Evolutionary conservation across 2,329 filamentous ascomycete genomes (phyloP).

Genomic region (Phialocephala subalpina): DNA sequence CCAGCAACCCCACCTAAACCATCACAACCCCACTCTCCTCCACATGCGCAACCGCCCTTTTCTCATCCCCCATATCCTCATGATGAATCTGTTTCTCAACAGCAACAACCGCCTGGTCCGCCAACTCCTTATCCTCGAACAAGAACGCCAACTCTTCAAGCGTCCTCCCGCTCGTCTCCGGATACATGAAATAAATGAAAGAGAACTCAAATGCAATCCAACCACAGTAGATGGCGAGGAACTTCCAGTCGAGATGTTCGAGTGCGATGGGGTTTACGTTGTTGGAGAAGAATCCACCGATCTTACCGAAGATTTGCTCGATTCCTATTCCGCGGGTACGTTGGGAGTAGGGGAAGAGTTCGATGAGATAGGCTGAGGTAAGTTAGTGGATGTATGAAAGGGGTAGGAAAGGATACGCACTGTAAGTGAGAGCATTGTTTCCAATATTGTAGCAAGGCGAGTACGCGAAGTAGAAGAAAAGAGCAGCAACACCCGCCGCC

Average conservation of each 20-base stretch:
- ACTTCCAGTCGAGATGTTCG: constrained; percentile 51
- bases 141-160: constrained; percentile 56
- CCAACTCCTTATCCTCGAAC: constrained; percentile 48
- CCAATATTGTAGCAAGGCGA: constrained; percentile 68
- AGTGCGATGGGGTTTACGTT: constrained; percentile 56
- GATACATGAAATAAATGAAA: constrained; percentile 55
- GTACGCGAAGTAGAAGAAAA: constrained; percentile 69
- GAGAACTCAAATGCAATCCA: constrained; percentile 52
- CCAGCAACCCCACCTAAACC: not conserved
- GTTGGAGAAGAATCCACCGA: constrained; percentile 56
- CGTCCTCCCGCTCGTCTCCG: constrained; percentile 52
- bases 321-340: constrained; percentile 38
- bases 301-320: constrained; percentile 46
- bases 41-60: constrained; percentile 12
- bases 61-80: constrained; percentile 19
- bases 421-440: constrained; percentile 71
- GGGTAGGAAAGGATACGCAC: constrained; percentile 48
- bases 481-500: constrained; percentile 41
- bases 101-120: constrained; percentile 46
- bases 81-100: constrained; percentile 47
- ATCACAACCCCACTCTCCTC: constrained; percentile 1
- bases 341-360: constrained; percentile 63
- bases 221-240: constrained; percentile 52
- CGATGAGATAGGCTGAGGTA: constrained; percentile 58
- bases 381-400: constrained; percentile 42